Conservation (phyloP, 2,329 filamentous ascomycete species). For the Fusarium concolor region DNA sequence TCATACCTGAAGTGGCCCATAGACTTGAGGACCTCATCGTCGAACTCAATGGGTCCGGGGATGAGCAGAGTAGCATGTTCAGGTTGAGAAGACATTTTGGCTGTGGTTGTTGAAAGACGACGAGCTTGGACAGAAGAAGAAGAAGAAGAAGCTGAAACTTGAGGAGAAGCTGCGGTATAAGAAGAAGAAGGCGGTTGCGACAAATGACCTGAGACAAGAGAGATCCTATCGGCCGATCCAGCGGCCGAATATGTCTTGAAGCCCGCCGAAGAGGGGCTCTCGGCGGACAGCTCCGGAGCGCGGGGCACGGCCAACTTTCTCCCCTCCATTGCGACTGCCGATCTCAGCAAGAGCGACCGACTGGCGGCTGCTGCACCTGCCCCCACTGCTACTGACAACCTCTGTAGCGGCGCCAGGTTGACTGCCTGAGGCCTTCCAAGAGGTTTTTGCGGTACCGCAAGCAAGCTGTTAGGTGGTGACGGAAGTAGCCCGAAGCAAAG, state of each 20-base stretch:
- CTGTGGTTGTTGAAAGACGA: conserved; percentile 42
- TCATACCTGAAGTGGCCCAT: conserved; percentile 89
- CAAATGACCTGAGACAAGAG: conserved; percentile 46
- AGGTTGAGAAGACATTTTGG: conserved; percentile 71
- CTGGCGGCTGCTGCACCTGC: conserved; percentile 26
- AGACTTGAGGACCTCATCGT: conserved; percentile 93
- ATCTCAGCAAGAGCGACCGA: conserved; percentile 43
- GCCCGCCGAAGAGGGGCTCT: conserved; percentile 47
- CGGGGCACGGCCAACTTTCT: conserved; percentile 43
- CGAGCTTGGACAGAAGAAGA: conserved; percentile 28
- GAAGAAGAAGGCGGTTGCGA: conserved; percentile 30
- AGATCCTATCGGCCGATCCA: conserved; percentile 47
- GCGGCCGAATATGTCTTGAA: conserved; percentile 42
- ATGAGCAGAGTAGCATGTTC: conserved; percentile 84
- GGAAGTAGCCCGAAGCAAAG: conserved; percentile 36
- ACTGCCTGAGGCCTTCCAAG: conserved; percentile 14
- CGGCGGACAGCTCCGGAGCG: conserved; percentile 46
- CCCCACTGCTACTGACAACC: conserved; percentile 33
- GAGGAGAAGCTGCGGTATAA: conserved; percentile 31
- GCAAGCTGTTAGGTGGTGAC: conserved; percentile 19
- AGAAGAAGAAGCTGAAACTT: conserved; percentile 23
- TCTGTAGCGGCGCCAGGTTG: conserved; percentile 43
- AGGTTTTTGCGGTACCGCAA: conserved; percentile 28
- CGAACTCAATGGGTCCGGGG: conserved; percentile 97
- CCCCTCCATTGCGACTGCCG: conserved; percentile 43